A percentile compares a stretch with the other conserved stretches of the same genome.
Evolutionary conservation across 1,284 basidiomycete species (phyloP).

Genomic region (Ceratobasidium sp.): DNA sequence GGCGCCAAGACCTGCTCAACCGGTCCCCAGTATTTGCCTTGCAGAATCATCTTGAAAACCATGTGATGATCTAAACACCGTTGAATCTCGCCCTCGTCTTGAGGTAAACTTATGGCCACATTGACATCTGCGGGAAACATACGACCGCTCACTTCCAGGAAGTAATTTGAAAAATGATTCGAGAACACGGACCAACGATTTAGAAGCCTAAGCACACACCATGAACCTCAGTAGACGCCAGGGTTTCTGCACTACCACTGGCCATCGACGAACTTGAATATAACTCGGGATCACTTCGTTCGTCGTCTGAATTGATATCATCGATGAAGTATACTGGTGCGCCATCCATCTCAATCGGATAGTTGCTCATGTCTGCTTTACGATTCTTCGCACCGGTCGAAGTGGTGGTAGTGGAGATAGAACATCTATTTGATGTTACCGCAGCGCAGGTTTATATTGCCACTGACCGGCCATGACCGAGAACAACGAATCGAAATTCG

Average conservation of each 20-base stretch:
- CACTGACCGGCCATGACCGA: no score
- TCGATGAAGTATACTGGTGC: neutral
- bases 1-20: neutral
- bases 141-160: neutral
- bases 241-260: constrained; percentile 2
- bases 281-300: neutral
- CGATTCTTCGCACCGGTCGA: neutral
- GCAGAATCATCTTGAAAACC: neutral
- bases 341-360: neutral
- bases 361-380: neutral
- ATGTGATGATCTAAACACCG: neutral
- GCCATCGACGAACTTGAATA: neutral
- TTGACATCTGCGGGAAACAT: neutral
- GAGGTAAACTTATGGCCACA: neutral
- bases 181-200: neutral
- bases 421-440: no score
- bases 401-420: no score
- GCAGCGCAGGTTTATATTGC: no score
- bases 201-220: neutral
- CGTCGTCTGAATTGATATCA: neutral
- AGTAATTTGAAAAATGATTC: neutral
- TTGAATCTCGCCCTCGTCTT: neutral
- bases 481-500: no score
- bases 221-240: neutral
- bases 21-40: neutral